Base-by-base conservation (phyloP, 192 early-diverging fungal genomes). In the Dimargaris xerosporica region DNA sequence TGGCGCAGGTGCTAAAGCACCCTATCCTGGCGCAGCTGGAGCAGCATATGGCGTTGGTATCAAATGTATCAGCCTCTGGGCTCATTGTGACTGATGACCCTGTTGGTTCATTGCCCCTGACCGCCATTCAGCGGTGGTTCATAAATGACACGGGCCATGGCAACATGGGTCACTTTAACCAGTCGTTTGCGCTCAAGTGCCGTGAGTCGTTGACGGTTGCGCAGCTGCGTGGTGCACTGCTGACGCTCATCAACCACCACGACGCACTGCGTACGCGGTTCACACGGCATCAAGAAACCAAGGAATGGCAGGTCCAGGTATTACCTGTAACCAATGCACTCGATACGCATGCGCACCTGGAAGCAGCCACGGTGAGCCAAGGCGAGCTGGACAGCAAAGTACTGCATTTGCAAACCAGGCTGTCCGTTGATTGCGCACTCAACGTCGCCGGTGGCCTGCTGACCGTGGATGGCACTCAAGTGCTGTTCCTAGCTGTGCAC, bases 121-220 rank as follows among this genome's bases (percentile, higher is more conserved):
- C 56, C 16, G 56, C 56, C 6, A 34, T 59, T n/a, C 17, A 11
- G 41, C 56, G 15, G 17, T 39, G 34, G 16, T 19, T n/a, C 13
- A n/a, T n/a, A n/a, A 16, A 39, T 16, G 5, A 29, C 1, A 41
- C 12, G 4, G 47, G 47, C 25, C 23, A n/a, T 3, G 31, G 34
- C 0, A 16, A 41, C 56, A 41, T 59, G 28, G 29, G 41, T 17
- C 56, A 42, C 1, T 59, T 59, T 39, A 59, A 59, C 56, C 56
- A 59, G 56, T 59, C 56, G 16, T 41, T 41, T 3, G 13, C 41
- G 13, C 16, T 59, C 30, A 19, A 15, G 15, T 59, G 56, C 39
- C 39, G 41, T 16, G 15, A n/a, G 9, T 16, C 28, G 17, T 34
- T 59, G 34, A 41, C 56, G 13, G 17, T 4, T 9, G 31, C 13